Percentiles rank a stretch among this genome's conserved stretches.
Evolutionary conservation across 345 rosid genomes (phyloP).

Genomic region (Erysimum cheiranthoides): DNA sequence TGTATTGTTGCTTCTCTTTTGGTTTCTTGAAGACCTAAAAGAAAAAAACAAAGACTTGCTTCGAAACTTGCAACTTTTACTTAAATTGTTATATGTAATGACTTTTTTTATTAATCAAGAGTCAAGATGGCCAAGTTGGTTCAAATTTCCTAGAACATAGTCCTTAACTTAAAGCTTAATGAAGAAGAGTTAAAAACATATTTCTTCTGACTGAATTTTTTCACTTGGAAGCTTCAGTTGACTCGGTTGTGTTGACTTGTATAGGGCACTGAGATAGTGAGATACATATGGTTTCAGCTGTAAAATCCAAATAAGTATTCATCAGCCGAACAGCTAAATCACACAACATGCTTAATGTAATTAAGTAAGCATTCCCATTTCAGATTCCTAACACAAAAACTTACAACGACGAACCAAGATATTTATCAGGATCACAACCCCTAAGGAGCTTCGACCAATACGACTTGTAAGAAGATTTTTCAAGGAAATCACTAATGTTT

Average conservation of each 20-base stretch:
- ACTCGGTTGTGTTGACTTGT: slow-evolving; percentile 27
- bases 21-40: slow-evolving; percentile 33
- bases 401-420: neutral
- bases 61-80: neutral
- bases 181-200: neutral
- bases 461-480: neutral
- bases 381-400: slow-evolving; percentile 1
- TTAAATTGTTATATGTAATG: neutral
- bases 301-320: neutral
- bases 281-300: slow-evolving; percentile 44
- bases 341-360: neutral
- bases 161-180: neutral
- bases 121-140: neutral
- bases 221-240: slow-evolving; percentile 39
- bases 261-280: slow-evolving; percentile 38
- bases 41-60: slow-evolving; percentile 29
- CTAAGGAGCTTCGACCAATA: neutral
- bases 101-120: neutral
- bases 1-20: slow-evolving; percentile 31
- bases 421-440: neutral
- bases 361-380: slow-evolving; percentile 17
- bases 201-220: neutral
- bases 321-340: slow-evolving; percentile 7
- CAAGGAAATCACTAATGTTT: slow-evolving; percentile 6
- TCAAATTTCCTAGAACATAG: neutral